Evolutionary conservation across 805 yeast genomes (phyloP).

Genomic region (Cyberlindnera euphorbiae): DNA sequence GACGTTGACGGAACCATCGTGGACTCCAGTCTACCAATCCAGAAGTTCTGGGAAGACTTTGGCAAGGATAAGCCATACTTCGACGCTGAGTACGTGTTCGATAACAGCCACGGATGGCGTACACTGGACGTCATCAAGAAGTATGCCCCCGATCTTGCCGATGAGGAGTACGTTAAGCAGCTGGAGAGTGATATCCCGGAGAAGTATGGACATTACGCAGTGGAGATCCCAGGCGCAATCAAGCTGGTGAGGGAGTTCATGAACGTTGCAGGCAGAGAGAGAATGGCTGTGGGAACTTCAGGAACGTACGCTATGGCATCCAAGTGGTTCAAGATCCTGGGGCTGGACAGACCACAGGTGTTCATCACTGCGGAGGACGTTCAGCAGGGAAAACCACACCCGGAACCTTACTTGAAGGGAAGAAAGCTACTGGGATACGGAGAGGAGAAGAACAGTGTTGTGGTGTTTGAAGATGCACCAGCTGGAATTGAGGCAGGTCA

Average conservation of each 20-base stretch:
- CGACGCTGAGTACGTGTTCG: constrained; percentile 66
- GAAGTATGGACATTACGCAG: constrained; percentile 65
- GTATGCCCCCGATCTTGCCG: constrained; percentile 70
- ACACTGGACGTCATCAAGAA: constrained; percentile 70
- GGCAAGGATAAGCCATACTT: constrained; percentile 63
- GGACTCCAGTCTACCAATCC: constrained; percentile 74
- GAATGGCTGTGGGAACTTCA: constrained; percentile 83
- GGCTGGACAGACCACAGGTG: constrained; percentile 55
- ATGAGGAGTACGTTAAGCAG: constrained; percentile 52
- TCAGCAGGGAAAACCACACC: constrained; percentile 78
- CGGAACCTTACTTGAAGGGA: constrained; percentile 72
- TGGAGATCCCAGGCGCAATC: constrained; percentile 71
- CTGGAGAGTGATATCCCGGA: constrained; percentile 72
- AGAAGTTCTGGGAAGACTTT: constrained; percentile 74
- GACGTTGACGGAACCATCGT: constrained; percentile 87
- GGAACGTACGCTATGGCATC: constrained; percentile 76
- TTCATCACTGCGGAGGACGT: constrained; percentile 83
- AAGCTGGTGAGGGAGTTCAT: constrained; percentile 49
- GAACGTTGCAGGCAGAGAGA: constrained; percentile 35
- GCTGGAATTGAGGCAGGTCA: constrained; percentile 84
- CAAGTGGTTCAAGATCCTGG: constrained; percentile 69
- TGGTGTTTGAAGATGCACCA: constrained; percentile 86
- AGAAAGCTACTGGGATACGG: constrained; percentile 34
- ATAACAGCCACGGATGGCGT: constrained; percentile 77
- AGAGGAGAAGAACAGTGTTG: constrained; percentile 34